These are phyloP conservation scores for Fusarium transvaalense DNA, from an alignment of 2,329 filamentous ascomycete species.

Conservation along the genomic window DNA sequence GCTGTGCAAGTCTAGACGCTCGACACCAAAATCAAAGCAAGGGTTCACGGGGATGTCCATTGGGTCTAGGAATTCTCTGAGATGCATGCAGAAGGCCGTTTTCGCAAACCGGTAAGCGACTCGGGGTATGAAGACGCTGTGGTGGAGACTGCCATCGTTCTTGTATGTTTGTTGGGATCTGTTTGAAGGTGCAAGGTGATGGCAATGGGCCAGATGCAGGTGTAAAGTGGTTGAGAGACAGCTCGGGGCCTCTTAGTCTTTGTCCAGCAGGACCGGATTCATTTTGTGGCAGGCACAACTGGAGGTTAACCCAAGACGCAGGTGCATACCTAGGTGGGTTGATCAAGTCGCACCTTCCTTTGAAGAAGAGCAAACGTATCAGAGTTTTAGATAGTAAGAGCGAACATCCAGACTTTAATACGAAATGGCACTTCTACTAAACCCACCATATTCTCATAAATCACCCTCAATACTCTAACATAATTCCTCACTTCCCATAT, in stretches of 20 bases:
- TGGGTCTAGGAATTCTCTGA: constrained; percentile 2
- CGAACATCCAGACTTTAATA: constrained; percentile 30
- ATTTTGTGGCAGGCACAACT: constrained; percentile 3
- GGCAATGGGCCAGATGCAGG: background rate
- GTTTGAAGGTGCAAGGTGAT: background rate
- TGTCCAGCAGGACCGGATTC: background rate
- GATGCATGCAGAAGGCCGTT: constrained; percentile 28
- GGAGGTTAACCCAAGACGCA: constrained; percentile 3
- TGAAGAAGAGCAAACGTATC: background rate
- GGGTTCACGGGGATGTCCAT: constrained; percentile 5
- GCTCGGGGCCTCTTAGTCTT: background rate
- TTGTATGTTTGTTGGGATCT: constrained; percentile 16
- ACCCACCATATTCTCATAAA: constrained; percentile 27
- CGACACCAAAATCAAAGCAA: constrained; percentile 4
- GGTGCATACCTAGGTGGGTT: background rate
- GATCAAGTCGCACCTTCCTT: background rate
- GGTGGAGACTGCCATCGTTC: constrained; percentile 26
- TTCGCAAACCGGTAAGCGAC: constrained; percentile 23
- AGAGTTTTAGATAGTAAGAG: constrained; percentile 7
- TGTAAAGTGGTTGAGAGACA: constrained; percentile 3
- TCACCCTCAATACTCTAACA: constrained; percentile 23
- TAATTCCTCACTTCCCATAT: constrained; percentile 16
- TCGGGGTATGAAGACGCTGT: constrained; percentile 13
- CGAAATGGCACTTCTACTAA: constrained; percentile 2
- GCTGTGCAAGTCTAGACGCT: constrained; percentile 4